Base-by-base conservation (phyloP, 164 flowering plant genomes). In the Kalanchoe fedtschenkoi region DNA sequence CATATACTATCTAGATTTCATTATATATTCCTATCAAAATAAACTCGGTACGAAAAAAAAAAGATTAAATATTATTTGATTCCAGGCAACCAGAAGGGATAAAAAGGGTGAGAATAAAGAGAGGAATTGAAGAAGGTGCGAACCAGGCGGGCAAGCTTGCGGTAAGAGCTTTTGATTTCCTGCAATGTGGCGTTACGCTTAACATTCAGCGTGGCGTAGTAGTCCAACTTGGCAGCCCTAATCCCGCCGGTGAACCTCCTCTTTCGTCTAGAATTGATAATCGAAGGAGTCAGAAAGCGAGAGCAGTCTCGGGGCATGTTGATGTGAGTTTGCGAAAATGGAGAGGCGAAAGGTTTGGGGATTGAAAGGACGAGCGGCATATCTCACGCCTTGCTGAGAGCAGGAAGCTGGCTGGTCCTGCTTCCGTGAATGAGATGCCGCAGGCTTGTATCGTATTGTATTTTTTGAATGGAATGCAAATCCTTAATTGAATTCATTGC, bases 111-210 rank as follows among this genome's bases (percentile, higher is more conserved):
- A 37, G 13, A 37, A 8, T 37, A 8, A 11, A 7, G 22, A 46
- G 11, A 57, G 55, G 33, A 44, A 24, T n/a, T 21, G 46, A 17
- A 19, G n/a, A 69, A 15, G 19, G 17, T 10, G 4, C 55, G 17
- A 42, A 93, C 99, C 95, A 87, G 73, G 32, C 91, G 95, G 69
- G 99, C 97, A 28, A 90, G 97, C 37, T 80, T 87, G 14, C 84
- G 71, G 67, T 88, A 93, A 56, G 99, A 72, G 68, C 68, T 56
- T 77, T 93, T 93, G 67, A 93, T 87, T 58, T 93, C 96, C 70
- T 78, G 84, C 76, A 85, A 74, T 0, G 88, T 70, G 15, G 99
- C 96, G 67, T 76, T 76, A 51, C 83, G 76, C 9, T 68, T 41
- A 38, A 93, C 78, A 57, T 83, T 77, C 69, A 90, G 72, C 9